Base-by-base conservation (phyloP, 306 rosid species). In the Trifolium pratense region DNA sequence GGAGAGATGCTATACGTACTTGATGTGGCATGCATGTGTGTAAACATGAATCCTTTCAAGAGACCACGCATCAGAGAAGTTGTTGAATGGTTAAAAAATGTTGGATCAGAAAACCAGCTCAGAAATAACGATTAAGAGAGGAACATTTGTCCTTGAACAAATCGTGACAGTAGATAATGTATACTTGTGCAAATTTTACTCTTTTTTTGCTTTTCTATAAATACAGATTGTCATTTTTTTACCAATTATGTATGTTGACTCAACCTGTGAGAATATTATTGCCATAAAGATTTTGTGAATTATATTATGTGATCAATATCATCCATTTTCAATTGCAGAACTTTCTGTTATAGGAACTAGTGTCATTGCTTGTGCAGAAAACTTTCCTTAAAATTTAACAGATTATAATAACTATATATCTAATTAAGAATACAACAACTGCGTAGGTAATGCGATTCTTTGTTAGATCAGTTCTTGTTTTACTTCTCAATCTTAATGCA, bases 11-110 rank as follows among this genome's bases (percentile, higher is more conserved):
- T 85, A 48, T 85, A 85, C 86, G 96, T 91, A 10, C 91, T 93
- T 14, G 94, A 93, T 71, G 87, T 89, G 78, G 98, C 97, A 20
- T 93, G 93, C 83, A 74, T 91, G 92, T 93, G 98, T 82, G 87
- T 91, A 43, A 88, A 77, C 83, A 88, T 62, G 67, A 89, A 86
- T 80, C 98, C 96, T 79, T 66, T 91, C 70, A 89, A 86, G 87
- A 89, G 98, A 81, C 97, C 98, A 62, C 81, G 78, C 75, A 93
- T 93, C 68, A 87, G 70, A 74, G 96, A 93, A 84, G 97, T 93
- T 72, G 96, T 89, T 13, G 88, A 88, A 77, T 89, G 97, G 97
- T 82, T 91, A 70, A 80, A 86, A 74, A 86, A 86, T 82, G 85
- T 91, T 32, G 39, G 39, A 36, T 36, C 39, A 7, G 39, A 36